A percentile compares a stretch with the other conserved stretches of the same genome.
Evolutionary conservation across 2,329 filamentous ascomycete genomes (phyloP).

Genomic region (Claviceps maximensis): DNA sequence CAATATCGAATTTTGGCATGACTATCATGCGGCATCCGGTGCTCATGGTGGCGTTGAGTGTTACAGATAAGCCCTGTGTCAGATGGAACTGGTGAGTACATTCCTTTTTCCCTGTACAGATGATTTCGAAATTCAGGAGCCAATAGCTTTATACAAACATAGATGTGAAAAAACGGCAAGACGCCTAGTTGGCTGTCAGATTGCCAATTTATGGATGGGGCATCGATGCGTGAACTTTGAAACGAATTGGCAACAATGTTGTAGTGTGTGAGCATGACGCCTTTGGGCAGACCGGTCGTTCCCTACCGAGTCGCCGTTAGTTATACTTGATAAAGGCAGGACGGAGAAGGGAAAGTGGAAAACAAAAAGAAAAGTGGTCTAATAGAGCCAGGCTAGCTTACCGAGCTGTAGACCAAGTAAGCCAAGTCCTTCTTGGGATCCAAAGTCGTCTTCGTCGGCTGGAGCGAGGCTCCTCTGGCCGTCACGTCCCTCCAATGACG

Average conservation of each 20-base stretch:
- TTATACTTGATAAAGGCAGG: not conserved
- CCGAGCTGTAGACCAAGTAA: slow-evolving; percentile 73
- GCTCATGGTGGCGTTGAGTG: slow-evolving; percentile 18
- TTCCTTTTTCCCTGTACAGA: no score
- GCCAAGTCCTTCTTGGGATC: slow-evolving; percentile 61
- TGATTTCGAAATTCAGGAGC: no score
- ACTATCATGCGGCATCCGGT: slow-evolving; percentile 64
- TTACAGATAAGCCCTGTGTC: slow-evolving; percentile 18
- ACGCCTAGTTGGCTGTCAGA: slow-evolving; percentile 66
- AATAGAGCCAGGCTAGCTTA: slow-evolving; percentile 9
- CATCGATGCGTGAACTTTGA: slow-evolving; percentile 42
- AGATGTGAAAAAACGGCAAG: slow-evolving; percentile 85
- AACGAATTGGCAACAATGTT: slow-evolving; percentile 69
- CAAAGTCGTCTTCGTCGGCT: slow-evolving; percentile 43
- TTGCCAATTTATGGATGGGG: slow-evolving; percentile 40
- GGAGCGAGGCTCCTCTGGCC: slow-evolving; percentile 39
- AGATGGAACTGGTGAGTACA: not conserved
- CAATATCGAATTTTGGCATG: slow-evolving; percentile 63
- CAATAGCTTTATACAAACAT: slow-evolving; percentile 37
- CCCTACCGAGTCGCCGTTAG: slow-evolving; percentile 29
- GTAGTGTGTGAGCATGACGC: slow-evolving; percentile 70
- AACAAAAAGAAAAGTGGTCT: no score
- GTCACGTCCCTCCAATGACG: slow-evolving; percentile 63
- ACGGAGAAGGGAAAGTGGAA: not conserved
- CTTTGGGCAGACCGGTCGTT: slow-evolving; percentile 84